Evolutionary conservation across 495 filamentous ascomycete species (phyloP), one percentile per base, ranked within the genome.

Genomic region (Pseudomonodictys pantanalensis): DNA sequence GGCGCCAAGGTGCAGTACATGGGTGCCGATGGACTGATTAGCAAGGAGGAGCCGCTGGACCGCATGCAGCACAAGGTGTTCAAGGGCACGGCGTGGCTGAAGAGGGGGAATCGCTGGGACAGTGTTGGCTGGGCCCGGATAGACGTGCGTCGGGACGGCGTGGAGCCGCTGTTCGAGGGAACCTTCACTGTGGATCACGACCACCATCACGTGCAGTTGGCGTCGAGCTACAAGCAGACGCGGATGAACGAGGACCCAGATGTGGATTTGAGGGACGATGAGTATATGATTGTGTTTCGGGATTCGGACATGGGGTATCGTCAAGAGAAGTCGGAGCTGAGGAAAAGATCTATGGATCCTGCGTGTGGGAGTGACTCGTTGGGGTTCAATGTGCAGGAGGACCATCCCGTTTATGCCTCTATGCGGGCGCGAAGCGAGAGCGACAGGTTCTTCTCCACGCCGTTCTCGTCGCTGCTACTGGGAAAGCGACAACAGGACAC

Each of bases 231-330:
- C 66, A 78, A 82, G 67, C 79, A 83, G 64, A 95, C 90, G 51
- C 83, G 82, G 65, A 84, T 89, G 58, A 71, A 71, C 1, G 75
- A 85, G n/a, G 93, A 98, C 70, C 87, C 88, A n/a, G 73, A 78
- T 23, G 70, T 90, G 12, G 80, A 84, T 45, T 25, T 45, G 32
- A 17, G 49, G 11, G 81, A 76, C 1, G 80, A 84, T 18, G 91
- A 96, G 46, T 90, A 83, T 67, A 96, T 98, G 93, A 74, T 96
- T 20, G 80, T 96, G 4, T 97, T 86, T 74, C 82, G 92, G 32
- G 92, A 98, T 71, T 93, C 90, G 29, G 95, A 98, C 70, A 84
- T 93, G 70, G 70, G 41, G 30, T 29, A 42, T 26, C 60, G 60
- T 10, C 56, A 67, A n/a, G 54, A 52, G 17, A 80, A 83, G 50